Conservation (phyloP, 163 green algal species). For the Chlorella variabilis region DNA sequence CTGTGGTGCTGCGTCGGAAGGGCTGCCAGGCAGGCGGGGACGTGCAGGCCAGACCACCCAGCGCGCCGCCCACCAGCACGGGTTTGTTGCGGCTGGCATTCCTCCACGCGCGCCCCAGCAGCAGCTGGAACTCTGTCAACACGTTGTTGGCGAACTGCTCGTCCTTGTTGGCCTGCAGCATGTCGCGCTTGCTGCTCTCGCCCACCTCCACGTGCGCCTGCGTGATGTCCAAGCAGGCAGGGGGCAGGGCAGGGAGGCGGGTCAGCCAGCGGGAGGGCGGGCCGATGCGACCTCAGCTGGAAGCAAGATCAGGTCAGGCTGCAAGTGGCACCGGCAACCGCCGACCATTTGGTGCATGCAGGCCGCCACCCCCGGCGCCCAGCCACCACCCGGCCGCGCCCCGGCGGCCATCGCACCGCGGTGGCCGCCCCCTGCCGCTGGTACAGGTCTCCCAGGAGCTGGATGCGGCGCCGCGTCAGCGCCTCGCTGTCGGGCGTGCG, state of each 20-base stretch:
- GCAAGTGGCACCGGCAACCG: neutral
- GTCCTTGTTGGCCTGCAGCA: neutral
- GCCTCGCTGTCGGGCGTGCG: constrained; percentile 31
- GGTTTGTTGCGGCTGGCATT: constrained; percentile 45
- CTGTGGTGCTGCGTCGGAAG: too few species aligned
- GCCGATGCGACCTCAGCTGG: too few species aligned
- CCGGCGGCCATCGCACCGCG: too few species aligned
- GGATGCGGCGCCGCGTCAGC: constrained; percentile 30
- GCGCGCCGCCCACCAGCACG: neutral
- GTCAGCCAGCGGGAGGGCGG: neutral
- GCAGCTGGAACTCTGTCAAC: constrained; percentile 50
- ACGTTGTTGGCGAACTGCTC: constrained; percentile 37
- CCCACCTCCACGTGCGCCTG: neutral
- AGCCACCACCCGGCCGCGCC: too few species aligned
- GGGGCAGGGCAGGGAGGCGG: neutral
- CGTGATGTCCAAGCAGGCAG: neutral
- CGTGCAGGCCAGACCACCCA: neutral
- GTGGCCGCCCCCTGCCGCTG: neutral
- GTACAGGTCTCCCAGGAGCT: constrained; percentile 41
- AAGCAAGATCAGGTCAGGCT: neutral
- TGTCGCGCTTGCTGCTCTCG: constrained; percentile 1
- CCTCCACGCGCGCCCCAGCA: constrained; percentile 50
- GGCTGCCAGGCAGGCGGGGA: too few species aligned
- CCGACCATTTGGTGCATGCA: too few species aligned
- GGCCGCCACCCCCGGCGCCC: too few species aligned